Evolutionary conservation across 2,329 filamentous ascomycete species (phyloP).

Genomic region (Diaporthe velutina): DNA sequence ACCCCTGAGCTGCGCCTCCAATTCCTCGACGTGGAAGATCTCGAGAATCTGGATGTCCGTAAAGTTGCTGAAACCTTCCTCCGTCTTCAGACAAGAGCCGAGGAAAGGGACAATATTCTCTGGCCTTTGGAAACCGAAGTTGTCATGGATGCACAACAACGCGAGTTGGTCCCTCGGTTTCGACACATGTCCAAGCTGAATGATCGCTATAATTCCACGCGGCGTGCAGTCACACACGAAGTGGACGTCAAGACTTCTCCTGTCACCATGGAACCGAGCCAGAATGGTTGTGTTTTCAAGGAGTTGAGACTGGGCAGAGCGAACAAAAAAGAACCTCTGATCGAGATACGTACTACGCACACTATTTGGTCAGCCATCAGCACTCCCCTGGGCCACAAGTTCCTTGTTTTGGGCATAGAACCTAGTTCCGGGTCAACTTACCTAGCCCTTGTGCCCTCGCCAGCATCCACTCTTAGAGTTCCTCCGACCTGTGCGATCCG

Average conservation of each 20-base stretch:
- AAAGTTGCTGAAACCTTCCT: slow-evolving; percentile 36
- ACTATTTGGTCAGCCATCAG: background rate
- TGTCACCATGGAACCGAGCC: background rate
- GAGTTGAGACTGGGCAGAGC: background rate
- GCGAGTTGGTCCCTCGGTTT: slow-evolving; percentile 47
- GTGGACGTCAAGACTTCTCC: background rate
- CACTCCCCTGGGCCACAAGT: background rate
- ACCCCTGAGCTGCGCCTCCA: slow-evolving; percentile 42
- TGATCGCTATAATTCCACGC: slow-evolving; percentile 40
- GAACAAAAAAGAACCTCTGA: background rate
- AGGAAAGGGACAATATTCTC: slow-evolving; percentile 39
- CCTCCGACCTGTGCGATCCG: background rate
- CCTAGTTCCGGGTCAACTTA: background rate
- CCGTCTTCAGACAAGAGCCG: slow-evolving; percentile 31
- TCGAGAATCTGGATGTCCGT: background rate
- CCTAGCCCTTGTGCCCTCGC: background rate
- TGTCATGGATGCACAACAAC: slow-evolving; percentile 37
- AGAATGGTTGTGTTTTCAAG: background rate
- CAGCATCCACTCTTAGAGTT: background rate
- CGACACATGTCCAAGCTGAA: slow-evolving; percentile 34
- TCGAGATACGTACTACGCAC: background rate
- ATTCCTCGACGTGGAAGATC: slow-evolving; percentile 42
- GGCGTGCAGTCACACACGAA: slow-evolving; percentile 36
- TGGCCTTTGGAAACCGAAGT: slow-evolving; percentile 49
- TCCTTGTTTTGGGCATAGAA: background rate